These are phyloP conservation scores for Pilatotrama ljubarskyi DNA, from an alignment of 768 basidiomycete genomes.

Conservation along the genomic window DNA sequence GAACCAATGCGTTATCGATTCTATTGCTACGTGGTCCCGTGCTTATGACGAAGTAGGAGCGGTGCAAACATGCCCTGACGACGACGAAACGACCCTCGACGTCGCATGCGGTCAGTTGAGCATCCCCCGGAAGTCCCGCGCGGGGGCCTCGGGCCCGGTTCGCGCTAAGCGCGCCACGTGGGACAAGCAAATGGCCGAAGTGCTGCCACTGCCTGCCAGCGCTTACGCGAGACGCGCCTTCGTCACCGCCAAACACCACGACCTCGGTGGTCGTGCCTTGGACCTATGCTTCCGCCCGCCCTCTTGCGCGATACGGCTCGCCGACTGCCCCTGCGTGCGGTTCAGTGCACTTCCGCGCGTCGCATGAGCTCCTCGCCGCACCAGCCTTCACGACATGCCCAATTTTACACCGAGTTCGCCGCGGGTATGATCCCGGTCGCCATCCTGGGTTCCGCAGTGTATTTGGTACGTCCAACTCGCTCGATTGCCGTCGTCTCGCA, in stretches of 20 bases:
- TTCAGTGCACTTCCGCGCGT: slow-evolving; percentile 3
- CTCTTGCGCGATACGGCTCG: slow-evolving; percentile 6
- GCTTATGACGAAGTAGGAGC: neutral
- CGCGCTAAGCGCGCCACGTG: slow-evolving; percentile 2
- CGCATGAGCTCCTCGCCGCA: slow-evolving; percentile 9
- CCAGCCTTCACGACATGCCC: slow-evolving; percentile 50
- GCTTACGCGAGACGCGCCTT: too few species aligned
- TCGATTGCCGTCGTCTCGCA: slow-evolving; percentile 1
- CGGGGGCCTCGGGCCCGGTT: neutral
- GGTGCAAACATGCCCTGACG: neutral
- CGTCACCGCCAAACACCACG: slow-evolving; percentile 3
- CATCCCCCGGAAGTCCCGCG: neutral
- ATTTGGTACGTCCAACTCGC: slow-evolving; percentile 51
- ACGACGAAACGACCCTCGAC: neutral
- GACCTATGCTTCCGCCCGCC: slow-evolving; percentile 1
- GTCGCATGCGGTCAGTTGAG: slow-evolving; percentile 1
- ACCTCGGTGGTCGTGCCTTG: neutral
- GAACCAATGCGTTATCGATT: neutral
- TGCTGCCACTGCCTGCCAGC: neutral
- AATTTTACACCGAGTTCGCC: slow-evolving; percentile 67
- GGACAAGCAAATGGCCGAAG: neutral
- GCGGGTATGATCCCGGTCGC: slow-evolving; percentile 81
- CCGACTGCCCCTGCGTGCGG: slow-evolving; percentile 1
- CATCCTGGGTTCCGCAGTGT: slow-evolving; percentile 76
- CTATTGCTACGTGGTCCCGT: neutral